Evolutionary conservation across 495 filamentous ascomycete genomes (phyloP), one percentile per base, ranked within the genome.

Genomic region (Hypoxylon crocopeplum): DNA sequence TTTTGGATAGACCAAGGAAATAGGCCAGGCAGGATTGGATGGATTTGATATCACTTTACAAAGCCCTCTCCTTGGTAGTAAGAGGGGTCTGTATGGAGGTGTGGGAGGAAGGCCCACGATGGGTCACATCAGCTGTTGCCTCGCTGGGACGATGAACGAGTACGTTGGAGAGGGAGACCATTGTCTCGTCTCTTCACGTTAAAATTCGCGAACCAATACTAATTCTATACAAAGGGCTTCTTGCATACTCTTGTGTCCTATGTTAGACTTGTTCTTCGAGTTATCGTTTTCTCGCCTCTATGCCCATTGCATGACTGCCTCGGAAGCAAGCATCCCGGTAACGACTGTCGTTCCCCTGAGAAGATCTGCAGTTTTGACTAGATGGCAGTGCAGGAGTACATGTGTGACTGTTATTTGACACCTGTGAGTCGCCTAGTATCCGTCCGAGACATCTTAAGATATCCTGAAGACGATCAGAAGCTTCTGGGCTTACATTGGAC

Each of bases 1-100:
- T 45, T 57, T 41, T 61, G 62, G 56, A 62, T 61, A 66, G 41
- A 56, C 57, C 37, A 61, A 36, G 57, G 51, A 47, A 44, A 48
- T 19, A 52, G 52, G 27, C 22, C 15, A 37, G 48, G 55, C 44
- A 59, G 42, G 49, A 52, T 64, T 42, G 60, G 44, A 64, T 29
- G 54, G 33, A 5, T 54, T 55, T 60, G 56, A 56, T 65, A 59
- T 64, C 55, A 49, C n/a, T 55, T 46, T 49, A 48, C 7, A 25
- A 38, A 39, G 33, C 33, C 33, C 33, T 17, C 32, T 38, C 32
- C 10, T 45, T 8, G 10, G 24, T 7, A 49, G 37, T 25, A 33
- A 32, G 38, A 32, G 48, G 39, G 29, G 41, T 55, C 30, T 50
- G 44, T 44, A 29, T 5, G 25, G 25, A 29, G 25, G 25, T 30